Conservation (phyloP, 2,329 filamentous ascomycete genomes). For the Periglandula ipomoeae region DNA sequence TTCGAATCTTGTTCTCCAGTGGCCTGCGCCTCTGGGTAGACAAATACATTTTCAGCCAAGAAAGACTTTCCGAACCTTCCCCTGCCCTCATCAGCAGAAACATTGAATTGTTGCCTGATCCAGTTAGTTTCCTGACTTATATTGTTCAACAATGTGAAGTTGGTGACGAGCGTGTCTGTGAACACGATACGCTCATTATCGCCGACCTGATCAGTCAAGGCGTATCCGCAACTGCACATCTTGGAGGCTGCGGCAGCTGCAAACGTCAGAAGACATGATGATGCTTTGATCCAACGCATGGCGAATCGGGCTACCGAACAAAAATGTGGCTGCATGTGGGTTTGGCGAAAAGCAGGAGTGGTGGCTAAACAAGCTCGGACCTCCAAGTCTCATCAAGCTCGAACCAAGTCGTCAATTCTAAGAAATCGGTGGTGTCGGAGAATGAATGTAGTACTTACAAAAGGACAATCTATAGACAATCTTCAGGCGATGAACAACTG, state of each 20-base stretch:
- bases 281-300: background rate
- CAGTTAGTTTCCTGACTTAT: conserved; percentile 49
- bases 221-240: conserved; percentile 67
- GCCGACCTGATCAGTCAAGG: conserved; percentile 34
- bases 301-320: background rate
- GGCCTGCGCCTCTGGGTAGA: conserved; percentile 36
- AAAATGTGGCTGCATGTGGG: background rate
- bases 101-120: conserved; percentile 58
- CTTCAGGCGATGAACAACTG: too few species aligned
- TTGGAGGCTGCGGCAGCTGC: conserved; percentile 9
- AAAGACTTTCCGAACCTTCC: conserved; percentile 61
- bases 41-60: conserved; percentile 44
- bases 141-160: conserved; percentile 52
- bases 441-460: too few species aligned
- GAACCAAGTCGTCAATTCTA: too few species aligned
- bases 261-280: conserved; percentile 7
- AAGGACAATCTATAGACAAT: too few species aligned
- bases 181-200: conserved; percentile 40
- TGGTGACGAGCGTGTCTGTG: conserved; percentile 61
- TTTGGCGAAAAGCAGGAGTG: too few species aligned
- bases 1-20: conserved; percentile 10
- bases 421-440: too few species aligned
- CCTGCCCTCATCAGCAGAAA: conserved; percentile 45
- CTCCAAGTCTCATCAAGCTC: too few species aligned
- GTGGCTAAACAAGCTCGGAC: too few species aligned